These are phyloP conservation scores for Stachybotrys elegans DNA, from an alignment of 2,329 filamentous ascomycete genomes.

Conservation along the genomic window DNA sequence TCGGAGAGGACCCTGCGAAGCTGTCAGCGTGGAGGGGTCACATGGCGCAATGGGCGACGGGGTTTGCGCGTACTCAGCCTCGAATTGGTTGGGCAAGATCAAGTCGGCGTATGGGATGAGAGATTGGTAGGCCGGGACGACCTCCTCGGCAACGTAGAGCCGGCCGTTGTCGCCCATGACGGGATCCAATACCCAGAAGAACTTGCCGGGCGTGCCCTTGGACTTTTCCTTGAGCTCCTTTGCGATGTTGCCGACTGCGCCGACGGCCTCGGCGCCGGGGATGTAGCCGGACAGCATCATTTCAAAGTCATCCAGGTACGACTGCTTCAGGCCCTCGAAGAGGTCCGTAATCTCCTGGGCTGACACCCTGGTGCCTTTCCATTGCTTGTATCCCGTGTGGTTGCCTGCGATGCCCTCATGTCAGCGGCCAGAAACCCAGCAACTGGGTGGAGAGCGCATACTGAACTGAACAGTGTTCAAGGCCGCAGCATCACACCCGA, in stretches of 20 bases:
- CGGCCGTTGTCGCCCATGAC: slow-evolving; percentile 97
- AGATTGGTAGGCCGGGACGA: slow-evolving; percentile 83
- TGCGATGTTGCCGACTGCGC: slow-evolving; percentile 79
- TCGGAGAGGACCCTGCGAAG: slow-evolving; percentile 68
- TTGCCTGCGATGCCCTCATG: slow-evolving; percentile 60
- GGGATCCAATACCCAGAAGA: slow-evolving; percentile 97
- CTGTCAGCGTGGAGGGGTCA: slow-evolving; percentile 4
- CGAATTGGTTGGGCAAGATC: slow-evolving; percentile 94
- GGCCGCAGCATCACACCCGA: slow-evolving; percentile 90
- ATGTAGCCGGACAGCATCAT: slow-evolving; percentile 95
- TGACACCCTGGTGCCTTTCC: slow-evolving; percentile 77
- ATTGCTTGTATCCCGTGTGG: slow-evolving; percentile 86
- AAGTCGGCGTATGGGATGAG: slow-evolving; percentile 79
- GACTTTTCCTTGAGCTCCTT: slow-evolving; percentile 69
- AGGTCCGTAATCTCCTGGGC: slow-evolving; percentile 79
- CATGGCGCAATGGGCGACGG: not conserved
- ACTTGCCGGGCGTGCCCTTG: slow-evolving; percentile 60
- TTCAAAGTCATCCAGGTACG: slow-evolving; percentile 82
- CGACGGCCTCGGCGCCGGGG: slow-evolving; percentile 78
- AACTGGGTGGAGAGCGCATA: too few relatives aligned
- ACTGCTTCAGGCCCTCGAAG: slow-evolving; percentile 79
- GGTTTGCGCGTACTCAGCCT: slow-evolving; percentile 69
- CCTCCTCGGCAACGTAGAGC: slow-evolving; percentile 86
- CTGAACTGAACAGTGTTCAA: slow-evolving; percentile 98
- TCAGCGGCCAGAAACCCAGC: too few relatives aligned